phyloP scores from a whole-genome alignment of 345 rosid genomes.

The Rhodamnia rubescens region DNA sequence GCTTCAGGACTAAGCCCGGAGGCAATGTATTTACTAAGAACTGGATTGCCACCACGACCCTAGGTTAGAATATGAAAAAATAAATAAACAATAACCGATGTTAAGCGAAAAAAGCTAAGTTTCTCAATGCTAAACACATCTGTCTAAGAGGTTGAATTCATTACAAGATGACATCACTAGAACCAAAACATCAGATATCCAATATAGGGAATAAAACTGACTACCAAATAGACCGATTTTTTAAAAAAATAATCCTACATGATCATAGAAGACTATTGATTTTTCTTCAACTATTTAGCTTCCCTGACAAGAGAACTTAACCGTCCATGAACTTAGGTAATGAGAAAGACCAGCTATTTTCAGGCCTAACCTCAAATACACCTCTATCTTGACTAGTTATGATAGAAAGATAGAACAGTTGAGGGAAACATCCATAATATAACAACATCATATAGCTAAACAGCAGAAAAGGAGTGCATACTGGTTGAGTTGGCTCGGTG shows the following conservation, averaged over 20 bases:
- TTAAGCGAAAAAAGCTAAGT: neutral
- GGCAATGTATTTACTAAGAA: conserved; percentile 56
- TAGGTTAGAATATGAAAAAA: neutral
- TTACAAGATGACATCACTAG: neutral
- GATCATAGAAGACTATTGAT: neutral
- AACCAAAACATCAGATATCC: neutral
- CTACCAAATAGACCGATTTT: neutral
- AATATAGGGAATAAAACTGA: no score
- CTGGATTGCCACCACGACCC: conserved; percentile 45
- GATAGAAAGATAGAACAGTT: neutral
- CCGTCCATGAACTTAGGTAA: neutral
- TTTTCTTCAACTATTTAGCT: neutral
- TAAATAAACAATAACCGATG: neutral
- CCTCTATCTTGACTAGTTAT: neutral
- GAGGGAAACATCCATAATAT: neutral
- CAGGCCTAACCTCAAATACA: neutral
- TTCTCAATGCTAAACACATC: neutral
- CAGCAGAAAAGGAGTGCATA: conserved; percentile 6
- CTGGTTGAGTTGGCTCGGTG: conserved; percentile 25
- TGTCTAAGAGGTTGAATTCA: neutral
- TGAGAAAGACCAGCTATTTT: neutral
- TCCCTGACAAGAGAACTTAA: neutral
- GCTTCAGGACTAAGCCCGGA: conserved; percentile 63
- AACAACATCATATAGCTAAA: neutral
- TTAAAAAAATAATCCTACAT: no score